Evolutionary conservation across 352 stramenopile species (phyloP).

Genomic region (Globisporangium megalacanthum): DNA sequence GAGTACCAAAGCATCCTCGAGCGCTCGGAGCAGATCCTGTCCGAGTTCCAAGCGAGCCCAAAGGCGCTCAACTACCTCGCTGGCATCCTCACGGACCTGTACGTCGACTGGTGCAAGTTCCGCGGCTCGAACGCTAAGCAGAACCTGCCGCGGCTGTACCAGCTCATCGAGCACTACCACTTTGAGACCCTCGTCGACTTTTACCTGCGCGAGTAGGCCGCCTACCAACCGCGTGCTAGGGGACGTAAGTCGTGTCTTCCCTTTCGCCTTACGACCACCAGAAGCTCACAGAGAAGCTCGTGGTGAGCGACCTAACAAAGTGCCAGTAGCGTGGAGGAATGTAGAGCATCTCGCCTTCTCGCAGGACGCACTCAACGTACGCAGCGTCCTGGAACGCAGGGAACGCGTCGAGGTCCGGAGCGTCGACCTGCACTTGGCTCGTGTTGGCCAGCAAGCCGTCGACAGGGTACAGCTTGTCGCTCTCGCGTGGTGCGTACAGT

Average conservation of each 20-base stretch:
- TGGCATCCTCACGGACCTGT: slow-evolving; percentile 77
- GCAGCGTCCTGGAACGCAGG: slow-evolving; percentile 37
- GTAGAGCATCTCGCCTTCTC: slow-evolving; percentile 80
- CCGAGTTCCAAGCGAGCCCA: slow-evolving; percentile 66
- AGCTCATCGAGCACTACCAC: slow-evolving; percentile 79
- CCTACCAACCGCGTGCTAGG: slow-evolving; percentile 3
- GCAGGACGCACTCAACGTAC: slow-evolving; percentile 70
- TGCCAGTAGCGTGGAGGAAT: slow-evolving; percentile 88
- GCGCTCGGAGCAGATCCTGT: slow-evolving; percentile 55
- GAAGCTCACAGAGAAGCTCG: slow-evolving; percentile 82
- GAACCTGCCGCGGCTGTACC: slow-evolving; percentile 59
- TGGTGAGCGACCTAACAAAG: slow-evolving; percentile 73
- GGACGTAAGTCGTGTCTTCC: not conserved
- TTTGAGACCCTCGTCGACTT: slow-evolving; percentile 76
- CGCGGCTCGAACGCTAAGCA: slow-evolving; percentile 72
- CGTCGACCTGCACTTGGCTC: slow-evolving; percentile 65
- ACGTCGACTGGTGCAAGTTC: slow-evolving; percentile 84
- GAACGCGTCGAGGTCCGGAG: slow-evolving; percentile 41
- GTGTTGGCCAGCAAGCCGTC: slow-evolving; percentile 83
- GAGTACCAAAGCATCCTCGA: slow-evolving; percentile 78
- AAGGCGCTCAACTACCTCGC: slow-evolving; percentile 77
- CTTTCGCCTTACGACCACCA: slow-evolving; percentile 42
- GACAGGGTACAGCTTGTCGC: slow-evolving; percentile 74
- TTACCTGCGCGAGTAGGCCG: slow-evolving; percentile 46
- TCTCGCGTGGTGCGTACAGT: slow-evolving; percentile 69